These are phyloP conservation scores for Penicillium thymicola DNA, from an alignment of 2,329 filamentous ascomycete genomes.

Conservation along the genomic window DNA sequence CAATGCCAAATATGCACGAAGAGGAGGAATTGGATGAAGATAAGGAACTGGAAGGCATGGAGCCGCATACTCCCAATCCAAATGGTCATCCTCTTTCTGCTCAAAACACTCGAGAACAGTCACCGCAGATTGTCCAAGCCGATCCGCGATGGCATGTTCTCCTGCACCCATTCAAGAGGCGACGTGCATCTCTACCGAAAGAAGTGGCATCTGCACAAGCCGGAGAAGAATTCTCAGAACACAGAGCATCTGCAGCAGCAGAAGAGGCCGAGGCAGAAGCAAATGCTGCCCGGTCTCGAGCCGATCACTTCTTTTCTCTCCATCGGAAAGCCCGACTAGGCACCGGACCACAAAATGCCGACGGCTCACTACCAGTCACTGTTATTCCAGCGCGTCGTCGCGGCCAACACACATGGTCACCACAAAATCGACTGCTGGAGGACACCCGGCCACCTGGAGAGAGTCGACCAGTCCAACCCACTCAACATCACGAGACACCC, in stretches of 20 bases:
- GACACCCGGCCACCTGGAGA: slow-evolving; percentile 11
- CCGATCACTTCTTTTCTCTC: slow-evolving; percentile 49
- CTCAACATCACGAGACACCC: background rate
- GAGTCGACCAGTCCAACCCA: background rate
- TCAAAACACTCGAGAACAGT: slow-evolving; percentile 30
- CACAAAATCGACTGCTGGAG: slow-evolving; percentile 34
- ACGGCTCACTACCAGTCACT: slow-evolving; percentile 53
- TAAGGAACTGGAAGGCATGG: slow-evolving; percentile 27
- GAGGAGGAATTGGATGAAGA: slow-evolving; percentile 28
- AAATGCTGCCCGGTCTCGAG: slow-evolving; percentile 44
- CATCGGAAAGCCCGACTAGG: slow-evolving; percentile 44
- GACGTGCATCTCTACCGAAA: slow-evolving; percentile 56
- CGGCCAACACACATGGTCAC: slow-evolving; percentile 54
- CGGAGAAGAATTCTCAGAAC: slow-evolving; percentile 37
- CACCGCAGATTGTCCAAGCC: slow-evolving; percentile 29
- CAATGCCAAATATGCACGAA: slow-evolving; percentile 34
- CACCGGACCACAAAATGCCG: slow-evolving; percentile 35
- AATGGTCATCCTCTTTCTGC: slow-evolving; percentile 17
- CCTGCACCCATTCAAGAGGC: slow-evolving; percentile 57
- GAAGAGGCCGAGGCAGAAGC: slow-evolving; percentile 25
- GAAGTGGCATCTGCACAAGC: slow-evolving; percentile 58
- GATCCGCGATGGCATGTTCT: slow-evolving; percentile 50
- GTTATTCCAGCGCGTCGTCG: slow-evolving; percentile 59
- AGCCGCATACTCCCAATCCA: slow-evolving; percentile 5
- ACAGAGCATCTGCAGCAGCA: slow-evolving; percentile 29